These are phyloP conservation scores for Fusarium incarnatum DNA, from an alignment of 2,329 filamentous ascomycete species.

Conservation along the genomic window DNA sequence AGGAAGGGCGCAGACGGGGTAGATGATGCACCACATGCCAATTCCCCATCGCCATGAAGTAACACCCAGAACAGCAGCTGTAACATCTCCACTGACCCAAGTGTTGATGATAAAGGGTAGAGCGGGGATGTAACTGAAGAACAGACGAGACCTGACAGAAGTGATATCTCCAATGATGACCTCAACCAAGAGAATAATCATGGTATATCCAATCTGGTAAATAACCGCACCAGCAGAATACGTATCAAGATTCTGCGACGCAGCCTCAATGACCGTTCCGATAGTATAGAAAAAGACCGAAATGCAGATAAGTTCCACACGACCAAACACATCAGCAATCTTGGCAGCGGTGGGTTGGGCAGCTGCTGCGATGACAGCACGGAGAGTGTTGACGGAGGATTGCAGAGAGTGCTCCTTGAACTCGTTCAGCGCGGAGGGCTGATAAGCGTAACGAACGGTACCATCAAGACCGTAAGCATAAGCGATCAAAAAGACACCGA, in stretches of 20 bases:
- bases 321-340: slow-evolving; percentile 73
- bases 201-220: slow-evolving; percentile 73
- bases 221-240: slow-evolving; percentile 70
- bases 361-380: slow-evolving; percentile 70
- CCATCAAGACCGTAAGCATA: slow-evolving; percentile 73
- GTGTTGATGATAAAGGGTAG: slow-evolving; percentile 72
- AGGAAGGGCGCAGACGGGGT: slow-evolving; percentile 67
- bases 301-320: slow-evolving; percentile 66
- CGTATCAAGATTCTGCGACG: slow-evolving; percentile 58
- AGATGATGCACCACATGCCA: slow-evolving; percentile 74
- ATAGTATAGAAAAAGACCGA: slow-evolving; percentile 71
- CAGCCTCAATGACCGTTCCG: slow-evolving; percentile 68
- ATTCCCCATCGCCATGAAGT: slow-evolving; percentile 72
- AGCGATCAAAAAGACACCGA: slow-evolving; percentile 70
- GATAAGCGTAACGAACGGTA: slow-evolving; percentile 66
- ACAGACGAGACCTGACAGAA: slow-evolving; percentile 69
- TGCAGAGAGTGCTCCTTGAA: slow-evolving; percentile 66
- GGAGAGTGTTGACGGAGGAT: slow-evolving; percentile 68
- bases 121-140: slow-evolving; percentile 73
- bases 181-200: slow-evolving; percentile 70
- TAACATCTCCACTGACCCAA: slow-evolving; percentile 71
- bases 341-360: slow-evolving; percentile 69
- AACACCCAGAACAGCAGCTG: slow-evolving; percentile 58
- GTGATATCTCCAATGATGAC: slow-evolving; percentile 74
- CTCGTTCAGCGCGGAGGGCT: slow-evolving; percentile 64